Evolutionary conservation across 2,329 filamentous ascomycete species (phyloP).

Genomic region (Paradendryphiella salina): DNA sequence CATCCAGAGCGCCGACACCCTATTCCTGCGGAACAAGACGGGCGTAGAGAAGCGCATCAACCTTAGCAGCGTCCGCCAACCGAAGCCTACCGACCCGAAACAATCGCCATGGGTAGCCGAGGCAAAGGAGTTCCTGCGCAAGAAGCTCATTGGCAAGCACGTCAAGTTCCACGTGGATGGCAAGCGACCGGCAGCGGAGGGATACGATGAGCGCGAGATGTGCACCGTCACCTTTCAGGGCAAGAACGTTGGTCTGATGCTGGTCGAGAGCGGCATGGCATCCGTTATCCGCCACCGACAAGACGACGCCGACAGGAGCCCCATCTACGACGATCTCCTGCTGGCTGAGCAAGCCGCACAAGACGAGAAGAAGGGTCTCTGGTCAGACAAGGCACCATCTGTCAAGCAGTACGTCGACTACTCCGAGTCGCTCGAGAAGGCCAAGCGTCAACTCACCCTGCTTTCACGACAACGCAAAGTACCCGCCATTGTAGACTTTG

Average conservation of each 20-base stretch:
- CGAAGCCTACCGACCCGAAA: slow-evolving; percentile 82
- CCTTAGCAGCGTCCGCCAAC: slow-evolving; percentile 89
- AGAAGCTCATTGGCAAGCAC: slow-evolving; percentile 93
- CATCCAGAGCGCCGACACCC: slow-evolving; percentile 84
- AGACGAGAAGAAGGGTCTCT: slow-evolving; percentile 89
- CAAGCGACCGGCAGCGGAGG: slow-evolving; percentile 83
- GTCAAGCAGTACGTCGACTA: slow-evolving; percentile 83
- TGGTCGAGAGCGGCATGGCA: slow-evolving; percentile 92
- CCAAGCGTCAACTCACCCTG: slow-evolving; percentile 87
- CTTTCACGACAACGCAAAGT: slow-evolving; percentile 90
- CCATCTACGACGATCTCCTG: slow-evolving; percentile 89
- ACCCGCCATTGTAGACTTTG: slow-evolving; percentile 92
- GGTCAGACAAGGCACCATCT: slow-evolving; percentile 86
- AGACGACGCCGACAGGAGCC: slow-evolving; percentile 90
- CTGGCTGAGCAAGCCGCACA: slow-evolving; percentile 80
- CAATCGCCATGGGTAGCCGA: slow-evolving; percentile 89
- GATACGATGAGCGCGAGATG: slow-evolving; percentile 92
- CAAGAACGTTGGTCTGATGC: slow-evolving; percentile 80
- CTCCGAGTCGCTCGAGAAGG: slow-evolving; percentile 90
- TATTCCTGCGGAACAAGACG: slow-evolving; percentile 81
- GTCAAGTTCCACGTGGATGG: slow-evolving; percentile 88
- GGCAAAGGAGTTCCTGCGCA: slow-evolving; percentile 93
- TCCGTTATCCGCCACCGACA: slow-evolving; percentile 93
- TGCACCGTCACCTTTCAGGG: slow-evolving; percentile 81
- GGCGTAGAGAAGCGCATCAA: slow-evolving; percentile 87